Percentiles rank a stretch among this genome's conserved stretches.
phyloP scores from a whole-genome alignment of 179 eudicot species.

The Spergularia azorica region DNA sequence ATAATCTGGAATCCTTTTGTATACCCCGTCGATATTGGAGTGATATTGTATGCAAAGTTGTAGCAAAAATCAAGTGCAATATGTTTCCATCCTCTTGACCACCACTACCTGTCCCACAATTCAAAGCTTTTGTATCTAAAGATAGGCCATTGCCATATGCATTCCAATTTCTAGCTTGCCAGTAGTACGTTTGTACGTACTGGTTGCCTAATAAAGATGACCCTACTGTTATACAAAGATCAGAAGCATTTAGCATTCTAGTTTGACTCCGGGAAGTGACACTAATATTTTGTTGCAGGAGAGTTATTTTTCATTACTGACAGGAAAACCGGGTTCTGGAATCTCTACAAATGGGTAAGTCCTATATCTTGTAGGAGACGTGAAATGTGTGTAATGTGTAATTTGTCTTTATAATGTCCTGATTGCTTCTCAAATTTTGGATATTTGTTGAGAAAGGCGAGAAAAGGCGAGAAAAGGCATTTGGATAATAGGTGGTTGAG shows the following conservation, averaged over 20 bases:
- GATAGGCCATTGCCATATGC: neutral
- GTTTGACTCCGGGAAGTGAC: constrained; percentile 9
- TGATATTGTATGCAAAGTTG: too few species aligned
- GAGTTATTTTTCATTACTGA: constrained; percentile 88
- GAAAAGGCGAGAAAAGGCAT: neutral
- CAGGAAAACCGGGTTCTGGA: constrained; percentile 93
- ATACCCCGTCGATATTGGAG: too few species aligned
- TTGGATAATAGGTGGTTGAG: neutral
- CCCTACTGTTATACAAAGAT: constrained; percentile 7
- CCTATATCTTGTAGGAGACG: constrained; percentile 9
- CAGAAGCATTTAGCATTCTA: neutral
- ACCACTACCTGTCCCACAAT: neutral
- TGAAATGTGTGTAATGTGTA: neutral
- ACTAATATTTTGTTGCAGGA: constrained; percentile 56
- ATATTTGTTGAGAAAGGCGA: neutral
- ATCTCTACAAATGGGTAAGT: constrained; percentile 90
- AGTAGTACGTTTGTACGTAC: neutral
- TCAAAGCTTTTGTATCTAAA: neutral
- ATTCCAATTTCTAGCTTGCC: too few species aligned
- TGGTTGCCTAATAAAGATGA: neutral
- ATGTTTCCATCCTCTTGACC: neutral
- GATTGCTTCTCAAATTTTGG: constrained; percentile 1
- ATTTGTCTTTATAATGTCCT: constrained; percentile 13
- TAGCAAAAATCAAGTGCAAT: too few species aligned
- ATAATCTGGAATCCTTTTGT: too few species aligned